Evolutionary conservation across 768 basidiomycete species (phyloP).

Genomic region (Mrakia gelida): DNA sequence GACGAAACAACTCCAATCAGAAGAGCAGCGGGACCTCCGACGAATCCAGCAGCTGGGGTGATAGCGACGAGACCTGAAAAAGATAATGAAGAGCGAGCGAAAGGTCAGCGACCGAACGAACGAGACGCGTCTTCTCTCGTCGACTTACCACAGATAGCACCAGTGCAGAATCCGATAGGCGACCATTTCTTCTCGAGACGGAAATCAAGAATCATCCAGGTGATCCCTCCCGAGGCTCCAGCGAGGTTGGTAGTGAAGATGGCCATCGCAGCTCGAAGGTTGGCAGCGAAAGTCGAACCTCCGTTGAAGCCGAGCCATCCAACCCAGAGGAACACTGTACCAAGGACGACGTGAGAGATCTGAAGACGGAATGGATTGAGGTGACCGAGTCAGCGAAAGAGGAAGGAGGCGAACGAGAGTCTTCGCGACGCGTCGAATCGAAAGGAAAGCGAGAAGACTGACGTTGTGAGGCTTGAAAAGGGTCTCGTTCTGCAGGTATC

Average conservation of each 20-base stretch:
- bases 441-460: not conserved
- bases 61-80: conserved; percentile 77
- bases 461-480: conserved; percentile 94
- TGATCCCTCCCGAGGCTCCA: conserved; percentile 52
- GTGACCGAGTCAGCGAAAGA: not conserved
- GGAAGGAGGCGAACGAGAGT: not conserved
- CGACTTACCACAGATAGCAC: conserved; percentile 53
- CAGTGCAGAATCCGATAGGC: conserved; percentile 85
- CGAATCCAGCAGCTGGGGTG: conserved; percentile 50
- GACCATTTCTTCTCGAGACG: conserved; percentile 91
- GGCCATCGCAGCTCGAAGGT: conserved; percentile 78
- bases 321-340: conserved; percentile 83
- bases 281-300: conserved; percentile 82
- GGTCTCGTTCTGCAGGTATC: conserved; percentile 82
- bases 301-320: conserved; percentile 94
- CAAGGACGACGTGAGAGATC: conserved; percentile 77
- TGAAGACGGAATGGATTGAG: not conserved
- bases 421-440: no score
- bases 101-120: no score
- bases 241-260: conserved; percentile 85
- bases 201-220: conserved; percentile 89
- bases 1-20: conserved; percentile 62
- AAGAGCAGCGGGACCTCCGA: conserved; percentile 59
- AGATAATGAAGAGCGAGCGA: not conserved
- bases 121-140: no score